A percentile compares a stretch with the other conserved stretches of the same genome.
These are phyloP conservation scores for Cryptococcus wingfieldii DNA, from an alignment of 1,284 basidiomycete species.

Conservation along the genomic window DNA sequence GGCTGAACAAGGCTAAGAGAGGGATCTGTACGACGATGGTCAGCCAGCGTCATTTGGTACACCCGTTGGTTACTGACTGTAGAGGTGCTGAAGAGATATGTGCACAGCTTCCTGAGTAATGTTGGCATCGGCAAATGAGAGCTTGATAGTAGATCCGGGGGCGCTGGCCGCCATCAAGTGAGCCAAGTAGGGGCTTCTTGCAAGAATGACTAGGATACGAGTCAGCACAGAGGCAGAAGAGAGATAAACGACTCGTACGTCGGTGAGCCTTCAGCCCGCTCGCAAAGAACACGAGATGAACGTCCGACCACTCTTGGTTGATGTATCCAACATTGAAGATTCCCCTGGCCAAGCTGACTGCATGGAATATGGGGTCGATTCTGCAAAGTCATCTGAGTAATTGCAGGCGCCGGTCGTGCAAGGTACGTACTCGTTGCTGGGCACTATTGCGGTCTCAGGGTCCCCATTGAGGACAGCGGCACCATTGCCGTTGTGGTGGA, in stretches of 20 bases:
- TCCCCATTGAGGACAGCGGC: slow-evolving; percentile 6
- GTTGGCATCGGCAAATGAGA: slow-evolving; percentile 69
- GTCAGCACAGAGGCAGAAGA: not conserved
- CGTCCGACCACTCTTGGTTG: slow-evolving; percentile 38
- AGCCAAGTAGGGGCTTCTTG: slow-evolving; percentile 75
- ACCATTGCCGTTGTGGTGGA: slow-evolving; percentile 4
- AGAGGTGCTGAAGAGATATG: slow-evolving; percentile 43
- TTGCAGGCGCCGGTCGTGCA: not conserved
- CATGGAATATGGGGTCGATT: slow-evolving; percentile 18
- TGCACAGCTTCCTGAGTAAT: slow-evolving; percentile 58
- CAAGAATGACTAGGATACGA: slow-evolving; percentile 65
- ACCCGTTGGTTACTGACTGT: slow-evolving; percentile 22
- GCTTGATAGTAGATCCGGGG: slow-evolving; percentile 66
- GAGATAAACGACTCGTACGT: slow-evolving; percentile 26
- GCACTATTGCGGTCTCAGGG: slow-evolving; percentile 24
- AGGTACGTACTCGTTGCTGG: slow-evolving; percentile 1
- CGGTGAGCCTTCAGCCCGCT: slow-evolving; percentile 39
- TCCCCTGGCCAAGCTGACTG: slow-evolving; percentile 22
- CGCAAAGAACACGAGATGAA: slow-evolving; percentile 38
- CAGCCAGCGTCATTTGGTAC: not conserved
- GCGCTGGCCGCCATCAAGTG: slow-evolving; percentile 64
- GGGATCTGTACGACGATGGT: slow-evolving; percentile 16
- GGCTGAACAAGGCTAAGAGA: slow-evolving; percentile 54
- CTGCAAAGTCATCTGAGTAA: not conserved
- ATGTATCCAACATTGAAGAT: slow-evolving; percentile 39